A percentile compares a stretch with the other conserved stretches of the same genome.
phyloP scores from a whole-genome alignment of 129 eudicot species.

The Pulicaria dysenterica region DNA sequence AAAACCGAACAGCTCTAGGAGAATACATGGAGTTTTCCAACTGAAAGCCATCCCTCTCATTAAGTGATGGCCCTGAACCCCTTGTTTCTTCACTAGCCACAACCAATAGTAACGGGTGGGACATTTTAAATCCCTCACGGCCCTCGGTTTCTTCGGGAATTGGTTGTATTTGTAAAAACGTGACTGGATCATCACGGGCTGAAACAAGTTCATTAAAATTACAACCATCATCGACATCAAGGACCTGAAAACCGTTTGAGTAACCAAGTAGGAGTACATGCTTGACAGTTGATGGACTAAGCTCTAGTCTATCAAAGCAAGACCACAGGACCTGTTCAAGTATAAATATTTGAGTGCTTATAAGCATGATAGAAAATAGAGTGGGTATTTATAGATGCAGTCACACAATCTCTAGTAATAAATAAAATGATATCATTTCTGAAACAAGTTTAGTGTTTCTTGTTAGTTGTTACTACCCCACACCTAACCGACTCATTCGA shows the following conservation, averaged over 20 bases:
- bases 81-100: slow-evolving; percentile 81
- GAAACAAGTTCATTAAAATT: slow-evolving; percentile 81
- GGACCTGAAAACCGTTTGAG: slow-evolving; percentile 90
- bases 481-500: no score
- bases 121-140: slow-evolving; percentile 61
- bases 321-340: slow-evolving; percentile 83
- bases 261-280: slow-evolving; percentile 89
- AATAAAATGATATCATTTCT: slow-evolving; percentile 4
- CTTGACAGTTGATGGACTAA: slow-evolving; percentile 52
- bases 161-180: slow-evolving; percentile 90
- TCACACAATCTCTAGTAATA: background rate
- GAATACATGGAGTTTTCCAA: slow-evolving; percentile 50
- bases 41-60: slow-evolving; percentile 62
- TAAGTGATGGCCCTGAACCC: slow-evolving; percentile 41
- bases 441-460: background rate
- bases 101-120: slow-evolving; percentile 88
- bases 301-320: slow-evolving; percentile 84
- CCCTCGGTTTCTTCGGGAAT: slow-evolving; percentile 57
- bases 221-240: slow-evolving; percentile 92
- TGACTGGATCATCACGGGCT: slow-evolving; percentile 85
- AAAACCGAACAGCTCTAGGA: slow-evolving; percentile 83
- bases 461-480: background rate
- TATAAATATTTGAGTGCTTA: background rate
- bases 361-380: slow-evolving; percentile 8
- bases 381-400: background rate